Conservation (phyloP, 176 grass and related monocot species). For the Saccharum officinarum region DNA sequence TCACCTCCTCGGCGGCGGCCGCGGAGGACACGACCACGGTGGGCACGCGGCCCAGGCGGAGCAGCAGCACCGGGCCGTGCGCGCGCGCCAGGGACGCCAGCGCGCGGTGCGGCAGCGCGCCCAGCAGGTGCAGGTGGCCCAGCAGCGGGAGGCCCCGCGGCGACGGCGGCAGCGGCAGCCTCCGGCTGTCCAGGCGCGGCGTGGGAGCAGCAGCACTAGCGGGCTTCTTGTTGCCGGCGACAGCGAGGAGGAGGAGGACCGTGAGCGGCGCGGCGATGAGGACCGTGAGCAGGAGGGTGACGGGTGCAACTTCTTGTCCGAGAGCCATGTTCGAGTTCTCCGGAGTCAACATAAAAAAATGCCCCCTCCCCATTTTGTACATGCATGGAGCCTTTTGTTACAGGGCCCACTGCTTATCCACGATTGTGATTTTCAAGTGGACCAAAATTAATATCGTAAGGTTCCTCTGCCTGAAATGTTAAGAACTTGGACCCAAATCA, state of each 20-base stretch:
- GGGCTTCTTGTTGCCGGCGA: background rate
- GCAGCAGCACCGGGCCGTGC: constrained; percentile 58
- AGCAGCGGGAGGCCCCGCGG: constrained; percentile 45
- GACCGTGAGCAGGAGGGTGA: background rate
- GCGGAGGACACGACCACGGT: constrained; percentile 55
- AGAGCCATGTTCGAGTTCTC: background rate
- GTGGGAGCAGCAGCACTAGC: background rate
- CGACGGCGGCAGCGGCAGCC: constrained; percentile 18
- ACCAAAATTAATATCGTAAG: too few species aligned
- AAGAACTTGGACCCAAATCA: too few species aligned
- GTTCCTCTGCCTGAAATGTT: too few species aligned
- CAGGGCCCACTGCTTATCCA: too few species aligned
- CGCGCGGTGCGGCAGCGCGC: constrained; percentile 37
- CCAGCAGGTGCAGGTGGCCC: constrained; percentile 54
- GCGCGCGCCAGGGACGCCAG: constrained; percentile 37
- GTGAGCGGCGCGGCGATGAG: background rate
- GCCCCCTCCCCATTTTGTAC: too few species aligned
- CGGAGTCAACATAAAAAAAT: too few species aligned
- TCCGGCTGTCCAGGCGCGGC: background rate
- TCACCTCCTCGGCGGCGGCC: constrained; percentile 41
- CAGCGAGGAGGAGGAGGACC: background rate
- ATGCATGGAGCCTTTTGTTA: too few species aligned
- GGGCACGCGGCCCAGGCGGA: constrained; percentile 45
- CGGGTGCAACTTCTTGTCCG: background rate
- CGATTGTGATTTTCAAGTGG: too few species aligned